These are phyloP conservation scores for Chloridella minuta DNA, from an alignment of 352 stramenopile genomes.

Conservation along the genomic window DNA sequence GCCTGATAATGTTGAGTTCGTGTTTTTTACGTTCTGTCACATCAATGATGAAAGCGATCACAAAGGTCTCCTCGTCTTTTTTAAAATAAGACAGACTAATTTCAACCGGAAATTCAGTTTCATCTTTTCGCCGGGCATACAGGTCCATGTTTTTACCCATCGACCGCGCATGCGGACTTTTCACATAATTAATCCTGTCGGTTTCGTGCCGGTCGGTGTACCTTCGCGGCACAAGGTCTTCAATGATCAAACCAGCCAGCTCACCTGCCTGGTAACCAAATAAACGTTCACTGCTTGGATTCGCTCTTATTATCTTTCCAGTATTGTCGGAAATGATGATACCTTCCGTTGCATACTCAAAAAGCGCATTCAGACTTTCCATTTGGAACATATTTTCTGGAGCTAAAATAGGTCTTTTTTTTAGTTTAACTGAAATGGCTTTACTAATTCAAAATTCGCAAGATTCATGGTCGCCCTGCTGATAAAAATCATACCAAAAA, in stretches of 20 bases:
- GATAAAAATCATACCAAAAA: too few species aligned
- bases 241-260: not conserved
- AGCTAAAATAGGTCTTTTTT: not conserved
- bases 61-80: not conserved
- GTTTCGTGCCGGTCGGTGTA: not conserved
- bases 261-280: not conserved
- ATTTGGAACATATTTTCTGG: not conserved
- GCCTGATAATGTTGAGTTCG: not conserved
- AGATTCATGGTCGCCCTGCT: too few species aligned
- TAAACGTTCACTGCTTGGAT: not conserved
- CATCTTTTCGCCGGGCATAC: not conserved
- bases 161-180: not conserved
- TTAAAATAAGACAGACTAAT: constrained; percentile 1
- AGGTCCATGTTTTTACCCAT: not conserved
- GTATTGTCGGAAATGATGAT: not conserved
- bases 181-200: not conserved
- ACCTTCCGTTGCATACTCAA: not conserved
- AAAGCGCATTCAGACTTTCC: not conserved
- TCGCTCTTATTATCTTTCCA: not conserved
- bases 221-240: not conserved
- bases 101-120: not conserved
- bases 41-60: not conserved
- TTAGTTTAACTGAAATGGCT: not conserved
- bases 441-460: too few species aligned
- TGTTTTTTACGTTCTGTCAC: not conserved